Percentiles rank a stretch among this genome's conserved stretches.
These are phyloP conservation scores for Teunomyces pallodes DNA, from an alignment of 805 yeast species.

Conservation along the genomic window DNA sequence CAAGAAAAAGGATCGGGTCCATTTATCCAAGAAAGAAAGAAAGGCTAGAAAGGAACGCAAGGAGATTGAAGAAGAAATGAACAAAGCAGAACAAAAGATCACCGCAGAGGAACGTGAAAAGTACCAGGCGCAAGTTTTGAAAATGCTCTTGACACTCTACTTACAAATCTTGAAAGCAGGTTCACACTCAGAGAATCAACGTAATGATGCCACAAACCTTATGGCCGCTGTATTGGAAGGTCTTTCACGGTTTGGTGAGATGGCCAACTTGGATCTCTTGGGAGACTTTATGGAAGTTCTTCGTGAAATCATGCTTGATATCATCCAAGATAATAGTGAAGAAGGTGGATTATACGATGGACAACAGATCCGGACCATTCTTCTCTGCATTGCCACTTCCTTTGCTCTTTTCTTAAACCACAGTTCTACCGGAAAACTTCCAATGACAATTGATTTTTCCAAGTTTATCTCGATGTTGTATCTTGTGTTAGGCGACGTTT, in stretches of 20 bases:
- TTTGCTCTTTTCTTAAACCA: slow-evolving; percentile 82
- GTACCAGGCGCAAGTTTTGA: slow-evolving; percentile 80
- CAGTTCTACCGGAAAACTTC: slow-evolving; percentile 54
- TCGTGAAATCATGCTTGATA: slow-evolving; percentile 69
- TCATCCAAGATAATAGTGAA: slow-evolving; percentile 25
- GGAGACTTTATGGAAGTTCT: slow-evolving; percentile 92
- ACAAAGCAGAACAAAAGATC: slow-evolving; percentile 81
- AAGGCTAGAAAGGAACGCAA: slow-evolving; percentile 85
- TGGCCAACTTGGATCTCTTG: slow-evolving; percentile 87
- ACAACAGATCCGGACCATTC: slow-evolving; percentile 62
- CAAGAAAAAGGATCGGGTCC: slow-evolving; percentile 85
- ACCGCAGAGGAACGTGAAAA: slow-evolving; percentile 85
- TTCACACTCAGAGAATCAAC: slow-evolving; percentile 29
- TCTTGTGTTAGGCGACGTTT: slow-evolving; percentile 59
- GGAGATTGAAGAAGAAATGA: slow-evolving; percentile 84
- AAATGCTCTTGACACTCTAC: slow-evolving; percentile 68
- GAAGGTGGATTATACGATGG: slow-evolving; percentile 30
- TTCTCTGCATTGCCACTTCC: slow-evolving; percentile 85
- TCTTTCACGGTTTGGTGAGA: slow-evolving; percentile 81
- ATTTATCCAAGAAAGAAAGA: slow-evolving; percentile 84
- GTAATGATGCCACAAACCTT: slow-evolving; percentile 50
- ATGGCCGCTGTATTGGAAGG: slow-evolving; percentile 92
- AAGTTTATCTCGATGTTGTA: slow-evolving; percentile 77
- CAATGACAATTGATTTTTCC: slow-evolving; percentile 67
- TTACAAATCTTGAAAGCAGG: slow-evolving; percentile 66